These are phyloP conservation scores for Alternaria angustiovoidea DNA, from an alignment of 2,329 filamentous ascomycete species.

Conservation along the genomic window DNA sequence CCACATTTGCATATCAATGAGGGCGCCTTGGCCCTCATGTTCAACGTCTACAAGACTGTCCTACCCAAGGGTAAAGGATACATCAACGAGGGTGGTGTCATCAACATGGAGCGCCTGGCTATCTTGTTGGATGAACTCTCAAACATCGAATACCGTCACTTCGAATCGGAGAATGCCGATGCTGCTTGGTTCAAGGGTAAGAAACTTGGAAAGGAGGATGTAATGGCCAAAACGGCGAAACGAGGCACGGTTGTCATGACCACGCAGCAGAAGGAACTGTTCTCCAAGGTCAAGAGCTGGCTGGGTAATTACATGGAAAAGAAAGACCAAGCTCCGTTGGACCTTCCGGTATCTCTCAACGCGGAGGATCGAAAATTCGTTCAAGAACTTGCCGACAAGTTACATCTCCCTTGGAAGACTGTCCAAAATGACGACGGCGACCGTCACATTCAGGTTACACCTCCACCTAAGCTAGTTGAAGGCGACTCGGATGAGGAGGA, in stretches of 20 bases:
- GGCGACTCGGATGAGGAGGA: constrained; percentile 70
- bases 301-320: constrained; percentile 71
- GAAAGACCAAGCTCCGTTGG: constrained; percentile 62
- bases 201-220: constrained; percentile 73
- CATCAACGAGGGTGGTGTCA: constrained; percentile 93
- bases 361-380: constrained; percentile 93
- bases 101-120: constrained; percentile 82
- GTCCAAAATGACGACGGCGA: constrained; percentile 70
- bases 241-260: constrained; percentile 76
- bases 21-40: constrained; percentile 95
- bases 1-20: constrained; percentile 98
- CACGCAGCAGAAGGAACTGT: constrained; percentile 80
- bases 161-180: constrained; percentile 88
- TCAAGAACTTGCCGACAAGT: constrained; percentile 78
- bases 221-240: constrained; percentile 67
- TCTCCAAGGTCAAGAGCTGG: constrained; percentile 82
- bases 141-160: constrained; percentile 89
- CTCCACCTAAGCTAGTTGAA: constrained; percentile 61
- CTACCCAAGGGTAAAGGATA: constrained; percentile 89
- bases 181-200: constrained; percentile 93
- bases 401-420: constrained; percentile 72
- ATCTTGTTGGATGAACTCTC: constrained; percentile 83
- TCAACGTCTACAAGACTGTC: constrained; percentile 91
- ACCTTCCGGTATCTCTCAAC: constrained; percentile 76
- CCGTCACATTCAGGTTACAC: constrained; percentile 70